Percentiles rank a stretch among this genome's conserved stretches.
phyloP scores from a whole-genome alignment of 768 basidiomycete species.

The Tulasnella calospora region DNA sequence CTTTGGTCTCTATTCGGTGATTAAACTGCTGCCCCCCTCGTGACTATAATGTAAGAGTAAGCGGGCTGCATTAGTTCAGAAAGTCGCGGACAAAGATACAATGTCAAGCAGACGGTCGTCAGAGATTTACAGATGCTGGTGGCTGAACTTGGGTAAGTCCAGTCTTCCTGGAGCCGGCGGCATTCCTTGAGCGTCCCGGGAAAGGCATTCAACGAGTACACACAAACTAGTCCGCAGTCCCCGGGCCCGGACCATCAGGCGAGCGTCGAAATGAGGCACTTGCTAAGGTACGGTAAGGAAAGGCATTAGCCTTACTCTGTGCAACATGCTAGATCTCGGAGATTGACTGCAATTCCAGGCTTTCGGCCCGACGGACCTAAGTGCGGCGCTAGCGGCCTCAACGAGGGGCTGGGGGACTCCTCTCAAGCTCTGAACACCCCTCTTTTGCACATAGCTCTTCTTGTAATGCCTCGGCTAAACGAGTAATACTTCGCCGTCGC shows the following conservation, averaged over 20 bases:
- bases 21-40: background rate
- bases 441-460: background rate
- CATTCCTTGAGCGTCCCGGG: background rate
- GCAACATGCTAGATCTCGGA: background rate
- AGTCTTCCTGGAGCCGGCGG: background rate
- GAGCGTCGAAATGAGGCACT: background rate
- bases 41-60: background rate
- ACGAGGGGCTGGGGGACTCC: background rate
- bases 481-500: background rate
- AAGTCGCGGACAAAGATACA: background rate
- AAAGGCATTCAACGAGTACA: background rate
- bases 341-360: constrained; percentile 5
- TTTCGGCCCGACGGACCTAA: background rate
- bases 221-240: background rate
- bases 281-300: background rate
- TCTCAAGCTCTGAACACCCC: background rate
- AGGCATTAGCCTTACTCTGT: background rate
- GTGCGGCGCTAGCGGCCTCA: background rate
- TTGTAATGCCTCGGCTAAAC: background rate
- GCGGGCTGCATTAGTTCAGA: background rate
- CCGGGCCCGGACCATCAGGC: background rate
- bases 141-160: background rate
- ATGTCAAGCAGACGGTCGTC: background rate
- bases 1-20: background rate
- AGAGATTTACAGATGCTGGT: background rate